phyloP scores from a whole-genome alignment of 2,329 filamentous ascomycete genomes.

The Cadophora sp. region DNA sequence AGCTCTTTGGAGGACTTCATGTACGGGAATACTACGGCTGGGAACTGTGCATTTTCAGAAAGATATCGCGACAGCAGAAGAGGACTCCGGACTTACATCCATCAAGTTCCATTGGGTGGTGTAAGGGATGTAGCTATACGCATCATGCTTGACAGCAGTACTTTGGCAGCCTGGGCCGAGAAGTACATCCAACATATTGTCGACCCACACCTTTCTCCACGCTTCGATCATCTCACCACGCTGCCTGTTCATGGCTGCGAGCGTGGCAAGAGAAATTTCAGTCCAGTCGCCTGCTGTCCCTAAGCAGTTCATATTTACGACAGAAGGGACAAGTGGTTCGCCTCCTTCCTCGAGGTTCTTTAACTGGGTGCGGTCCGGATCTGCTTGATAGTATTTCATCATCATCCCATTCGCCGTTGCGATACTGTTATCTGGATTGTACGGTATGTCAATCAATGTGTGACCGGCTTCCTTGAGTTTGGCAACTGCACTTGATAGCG shows the following conservation, averaged over 20 bases:
- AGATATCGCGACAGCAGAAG: neutral
- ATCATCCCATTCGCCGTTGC: conserved; percentile 7
- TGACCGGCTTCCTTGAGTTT: conserved; percentile 14
- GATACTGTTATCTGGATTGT: conserved; percentile 7
- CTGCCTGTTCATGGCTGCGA: conserved; percentile 9
- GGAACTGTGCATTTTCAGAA: neutral
- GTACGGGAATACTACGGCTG: conserved; percentile 1
- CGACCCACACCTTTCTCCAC: neutral
- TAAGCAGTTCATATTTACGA: conserved; percentile 1
- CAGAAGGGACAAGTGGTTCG: conserved; percentile 2
- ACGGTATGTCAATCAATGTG: neutral
- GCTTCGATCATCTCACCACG: conserved; percentile 8
- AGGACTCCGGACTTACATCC: neutral
- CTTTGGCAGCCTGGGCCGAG: conserved; percentile 4
- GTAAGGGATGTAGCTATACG: conserved; percentile 1
- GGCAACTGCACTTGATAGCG: neutral
- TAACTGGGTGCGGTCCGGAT: conserved; percentile 6
- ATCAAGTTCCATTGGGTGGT: conserved; percentile 14
- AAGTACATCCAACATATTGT: neutral
- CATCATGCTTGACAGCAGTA: conserved; percentile 9
- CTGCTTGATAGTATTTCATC: conserved; percentile 11
- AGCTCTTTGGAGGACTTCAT: conserved; percentile 7
- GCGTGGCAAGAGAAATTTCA: neutral
- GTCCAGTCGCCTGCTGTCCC: conserved; percentile 8
- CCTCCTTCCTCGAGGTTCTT: neutral